Percentiles rank a stretch among this genome's conserved stretches.
phyloP scores from a whole-genome alignment of 495 filamentous ascomycete genomes.

The Penicillium simplicissimum region DNA sequence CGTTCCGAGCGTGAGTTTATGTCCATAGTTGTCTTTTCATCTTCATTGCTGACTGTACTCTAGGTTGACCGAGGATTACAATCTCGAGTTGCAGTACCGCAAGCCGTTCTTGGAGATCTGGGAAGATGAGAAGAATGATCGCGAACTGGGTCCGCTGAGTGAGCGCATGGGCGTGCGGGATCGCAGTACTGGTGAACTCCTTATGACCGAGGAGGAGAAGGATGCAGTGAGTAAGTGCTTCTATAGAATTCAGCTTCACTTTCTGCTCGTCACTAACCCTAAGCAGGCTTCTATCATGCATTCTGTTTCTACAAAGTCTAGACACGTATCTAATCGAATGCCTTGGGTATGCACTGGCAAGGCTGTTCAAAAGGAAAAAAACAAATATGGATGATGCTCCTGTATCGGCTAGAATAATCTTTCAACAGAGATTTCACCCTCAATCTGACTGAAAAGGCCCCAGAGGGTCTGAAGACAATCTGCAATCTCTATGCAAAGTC shows the following conservation, averaged over 20 bases:
- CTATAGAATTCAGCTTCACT: neutral
- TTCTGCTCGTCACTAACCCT: slow-evolving; percentile 13
- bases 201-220: slow-evolving; percentile 79
- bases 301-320: slow-evolving; percentile 95
- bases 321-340: neutral
- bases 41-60: slow-evolving; percentile 22
- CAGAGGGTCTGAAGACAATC: neutral
- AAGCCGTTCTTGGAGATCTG: slow-evolving; percentile 87
- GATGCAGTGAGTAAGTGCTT: slow-evolving; percentile 69
- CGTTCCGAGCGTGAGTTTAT: slow-evolving; percentile 71
- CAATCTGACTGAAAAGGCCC: neutral
- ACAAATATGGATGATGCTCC: neutral
- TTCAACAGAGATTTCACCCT: neutral
- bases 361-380: neutral
- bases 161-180: slow-evolving; percentile 92
- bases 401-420: neutral
- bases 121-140: slow-evolving; percentile 82
- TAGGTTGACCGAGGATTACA: slow-evolving; percentile 88
- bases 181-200: slow-evolving; percentile 61
- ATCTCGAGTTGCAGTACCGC: slow-evolving; percentile 90
- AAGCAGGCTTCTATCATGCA: slow-evolving; percentile 74
- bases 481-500: neutral
- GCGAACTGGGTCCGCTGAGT: slow-evolving; percentile 74
- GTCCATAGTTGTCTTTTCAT: neutral
- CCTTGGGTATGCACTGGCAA: neutral